These are phyloP conservation scores for Aureobasidium namibiae DNA, from an alignment of 2,329 filamentous ascomycete species.

Conservation along the genomic window DNA sequence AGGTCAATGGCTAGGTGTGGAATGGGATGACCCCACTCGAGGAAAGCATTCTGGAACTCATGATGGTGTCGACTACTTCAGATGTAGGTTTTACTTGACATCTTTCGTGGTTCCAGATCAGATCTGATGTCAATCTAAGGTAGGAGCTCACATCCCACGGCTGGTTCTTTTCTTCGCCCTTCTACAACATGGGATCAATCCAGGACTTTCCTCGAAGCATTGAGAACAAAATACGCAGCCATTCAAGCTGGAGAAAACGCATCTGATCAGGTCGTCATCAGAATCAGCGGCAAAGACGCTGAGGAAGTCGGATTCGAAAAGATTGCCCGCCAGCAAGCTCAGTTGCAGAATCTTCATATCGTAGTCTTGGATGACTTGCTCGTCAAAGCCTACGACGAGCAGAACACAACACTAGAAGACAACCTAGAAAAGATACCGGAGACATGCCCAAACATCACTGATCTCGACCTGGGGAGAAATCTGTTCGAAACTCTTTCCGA, in stretches of 20 bases:
- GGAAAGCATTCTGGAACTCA: constrained; percentile 89
- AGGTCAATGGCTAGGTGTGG: constrained; percentile 83
- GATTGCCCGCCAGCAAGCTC: constrained; percentile 69
- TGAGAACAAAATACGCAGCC: constrained; percentile 76
- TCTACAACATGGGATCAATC: constrained; percentile 59
- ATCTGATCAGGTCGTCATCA: constrained; percentile 41
- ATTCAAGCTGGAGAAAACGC: constrained; percentile 28
- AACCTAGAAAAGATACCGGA: constrained; percentile 16
- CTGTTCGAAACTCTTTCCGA: constrained; percentile 61
- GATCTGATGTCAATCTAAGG: constrained; percentile 29
- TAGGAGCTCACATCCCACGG: constrained; percentile 57
- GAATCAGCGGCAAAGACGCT: constrained; percentile 72
- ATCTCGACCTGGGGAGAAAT: constrained; percentile 81
- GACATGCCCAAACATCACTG: constrained; percentile 52
- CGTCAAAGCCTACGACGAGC: constrained; percentile 14
- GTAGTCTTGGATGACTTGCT: constrained; percentile 71
- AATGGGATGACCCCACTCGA: constrained; percentile 83
- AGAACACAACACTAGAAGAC: background rate
- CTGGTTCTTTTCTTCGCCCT: constrained; percentile 81
- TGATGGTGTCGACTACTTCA: constrained; percentile 71
- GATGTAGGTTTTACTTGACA: constrained; percentile 48
- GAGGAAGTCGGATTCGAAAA: constrained; percentile 96
- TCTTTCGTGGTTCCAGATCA: too few species aligned
- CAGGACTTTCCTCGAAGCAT: constrained; percentile 68
- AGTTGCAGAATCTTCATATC: constrained; percentile 68